Conservation (phyloP, 345 rosid species). For the Sisymbrium altissimum region DNA sequence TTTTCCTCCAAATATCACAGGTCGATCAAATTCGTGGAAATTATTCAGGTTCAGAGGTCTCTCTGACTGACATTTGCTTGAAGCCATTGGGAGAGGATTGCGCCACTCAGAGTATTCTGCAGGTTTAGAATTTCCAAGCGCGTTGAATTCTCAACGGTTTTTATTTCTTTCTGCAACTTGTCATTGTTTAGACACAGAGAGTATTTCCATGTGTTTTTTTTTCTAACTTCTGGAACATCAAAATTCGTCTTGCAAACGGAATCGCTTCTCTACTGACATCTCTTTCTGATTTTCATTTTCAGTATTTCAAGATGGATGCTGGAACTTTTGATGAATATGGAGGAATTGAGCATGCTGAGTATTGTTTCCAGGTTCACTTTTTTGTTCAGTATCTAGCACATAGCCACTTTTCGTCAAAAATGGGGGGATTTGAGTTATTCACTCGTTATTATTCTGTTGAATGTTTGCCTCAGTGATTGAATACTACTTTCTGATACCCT, state of each 20-base stretch:
- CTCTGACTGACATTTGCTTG: constrained; percentile 83
- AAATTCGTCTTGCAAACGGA: constrained; percentile 16
- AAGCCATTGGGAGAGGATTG: constrained; percentile 92
- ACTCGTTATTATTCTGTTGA: constrained; percentile 5
- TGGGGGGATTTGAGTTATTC: neutral
- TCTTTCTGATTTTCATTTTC: constrained; percentile 7
- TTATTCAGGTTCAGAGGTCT: constrained; percentile 65
- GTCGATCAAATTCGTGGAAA: constrained; percentile 76
- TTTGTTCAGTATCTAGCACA: constrained; percentile 5
- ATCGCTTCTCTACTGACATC: constrained; percentile 18
- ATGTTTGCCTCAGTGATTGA: neutral
- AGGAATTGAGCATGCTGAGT: constrained; percentile 77
- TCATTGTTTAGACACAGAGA: constrained; percentile 4
- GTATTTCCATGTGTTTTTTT: constrained; percentile 1
- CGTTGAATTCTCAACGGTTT: neutral
- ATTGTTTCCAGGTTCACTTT: constrained; percentile 80
- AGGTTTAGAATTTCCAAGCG: constrained; percentile 48
- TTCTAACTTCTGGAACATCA: neutral
- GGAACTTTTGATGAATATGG: constrained; percentile 64
- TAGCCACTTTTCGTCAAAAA: constrained; percentile 8
- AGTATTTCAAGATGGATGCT: constrained; percentile 91
- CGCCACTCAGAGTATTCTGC: constrained; percentile 91
- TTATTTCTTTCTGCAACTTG: constrained; percentile 7
- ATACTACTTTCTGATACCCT: constrained; percentile 6
- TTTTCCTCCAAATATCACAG: constrained; percentile 41